Percentiles rank a stretch among this genome's conserved stretches.
Conservation (phyloP, 192 early-diverging fungal genomes). For the Entophlyctis luteolus region DNA sequence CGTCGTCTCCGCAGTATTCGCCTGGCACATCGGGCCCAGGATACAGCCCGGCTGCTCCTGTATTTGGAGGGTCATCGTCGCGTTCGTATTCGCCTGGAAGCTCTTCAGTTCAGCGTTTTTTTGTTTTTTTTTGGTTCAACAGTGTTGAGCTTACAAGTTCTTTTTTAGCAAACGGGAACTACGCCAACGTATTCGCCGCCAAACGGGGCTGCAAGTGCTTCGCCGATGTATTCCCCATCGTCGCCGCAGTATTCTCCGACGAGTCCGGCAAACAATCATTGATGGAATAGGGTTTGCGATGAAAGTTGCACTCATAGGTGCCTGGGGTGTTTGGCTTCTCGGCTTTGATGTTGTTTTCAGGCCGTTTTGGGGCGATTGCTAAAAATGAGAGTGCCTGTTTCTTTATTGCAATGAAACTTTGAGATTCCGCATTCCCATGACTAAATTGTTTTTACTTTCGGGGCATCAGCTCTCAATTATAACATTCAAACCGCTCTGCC, state of each 20-base stretch:
- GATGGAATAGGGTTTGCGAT: no score
- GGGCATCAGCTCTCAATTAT: no score
- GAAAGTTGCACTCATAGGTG: no score
- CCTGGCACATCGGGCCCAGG: constrained; percentile 48
- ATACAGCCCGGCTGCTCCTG: constrained; percentile 55
- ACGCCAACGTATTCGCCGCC: constrained; percentile 35
- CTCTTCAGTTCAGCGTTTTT: constrained; percentile 25
- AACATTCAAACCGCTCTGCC: no score
- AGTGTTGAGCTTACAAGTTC: constrained; percentile 29
- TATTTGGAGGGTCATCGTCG: constrained; percentile 45
- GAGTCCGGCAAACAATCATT: constrained; percentile 18
- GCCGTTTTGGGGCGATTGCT: no score
- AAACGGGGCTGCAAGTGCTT: constrained; percentile 7
- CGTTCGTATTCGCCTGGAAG: constrained; percentile 50
- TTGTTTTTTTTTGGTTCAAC: not conserved
- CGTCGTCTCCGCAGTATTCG: constrained; percentile 19
- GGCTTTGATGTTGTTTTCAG: no score
- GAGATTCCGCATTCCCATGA: no score
- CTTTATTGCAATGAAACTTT: no score
- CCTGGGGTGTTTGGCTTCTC: no score
- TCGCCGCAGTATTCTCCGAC: constrained; percentile 70
- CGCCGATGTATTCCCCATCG: constrained; percentile 49
- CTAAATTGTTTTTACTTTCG: no score
- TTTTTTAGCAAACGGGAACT: constrained; percentile 38
- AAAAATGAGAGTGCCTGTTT: no score